Evolutionary conservation across 208 protist genomes (phyloP).

Genomic region (Trypanosoma avium): DNA sequence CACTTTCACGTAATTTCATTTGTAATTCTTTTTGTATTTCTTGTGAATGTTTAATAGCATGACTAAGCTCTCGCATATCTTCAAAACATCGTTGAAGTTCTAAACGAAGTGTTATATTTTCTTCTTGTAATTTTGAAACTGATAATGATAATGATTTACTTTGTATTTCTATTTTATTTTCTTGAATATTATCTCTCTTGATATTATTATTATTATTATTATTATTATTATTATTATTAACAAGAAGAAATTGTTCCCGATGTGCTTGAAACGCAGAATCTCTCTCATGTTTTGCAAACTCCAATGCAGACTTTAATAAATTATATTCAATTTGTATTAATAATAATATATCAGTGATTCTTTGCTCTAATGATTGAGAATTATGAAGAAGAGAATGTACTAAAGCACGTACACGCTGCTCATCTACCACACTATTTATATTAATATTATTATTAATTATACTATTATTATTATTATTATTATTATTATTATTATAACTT

Average conservation of each 20-base stretch:
- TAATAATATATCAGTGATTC: background rate
- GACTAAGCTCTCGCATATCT: slow-evolving; percentile 13
- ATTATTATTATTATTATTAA: too few species aligned
- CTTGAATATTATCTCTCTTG: too few species aligned
- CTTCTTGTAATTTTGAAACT: background rate
- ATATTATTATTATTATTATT: too few species aligned
- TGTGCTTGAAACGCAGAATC: slow-evolving; percentile 19
- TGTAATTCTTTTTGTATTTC: slow-evolving; percentile 2
- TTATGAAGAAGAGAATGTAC: background rate
- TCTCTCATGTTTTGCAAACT: slow-evolving; percentile 14
- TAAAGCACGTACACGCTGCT: slow-evolving; percentile 3
- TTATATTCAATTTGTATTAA: slow-evolving; percentile 5
- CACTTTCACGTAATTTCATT: background rate
- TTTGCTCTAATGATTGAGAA: background rate
- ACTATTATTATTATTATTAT: background rate
- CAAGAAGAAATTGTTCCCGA: slow-evolving; percentile 5
- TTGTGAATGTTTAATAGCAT: slow-evolving; percentile 1
- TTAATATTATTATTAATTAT: background rate
- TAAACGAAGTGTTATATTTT: slow-evolving; percentile 12
- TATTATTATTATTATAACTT: background rate
- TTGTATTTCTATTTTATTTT: too few species aligned
- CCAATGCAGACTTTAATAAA: background rate
- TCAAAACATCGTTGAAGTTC: slow-evolving; percentile 23
- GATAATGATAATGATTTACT: too few species aligned
- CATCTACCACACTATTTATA: background rate